phyloP scores from a whole-genome alignment of 164 flowering plant species.

The Stephania yunnanensis region DNA sequence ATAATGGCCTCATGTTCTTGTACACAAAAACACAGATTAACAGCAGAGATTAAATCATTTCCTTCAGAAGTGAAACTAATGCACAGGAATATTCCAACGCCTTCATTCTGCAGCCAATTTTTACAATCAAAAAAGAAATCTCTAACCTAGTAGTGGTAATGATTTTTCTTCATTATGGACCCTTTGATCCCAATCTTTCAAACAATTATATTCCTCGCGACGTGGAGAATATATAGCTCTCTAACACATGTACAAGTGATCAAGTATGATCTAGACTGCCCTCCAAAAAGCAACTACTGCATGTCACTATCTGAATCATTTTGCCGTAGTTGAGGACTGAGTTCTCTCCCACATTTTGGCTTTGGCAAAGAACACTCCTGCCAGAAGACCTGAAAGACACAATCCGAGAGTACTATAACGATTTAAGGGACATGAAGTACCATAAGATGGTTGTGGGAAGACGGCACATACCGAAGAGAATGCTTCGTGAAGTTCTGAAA shows the following conservation, averaged over 20 bases:
- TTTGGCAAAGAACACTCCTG: slow-evolving; percentile 85
- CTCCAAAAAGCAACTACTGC: neutral
- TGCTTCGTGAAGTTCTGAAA: slow-evolving; percentile 82
- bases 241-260: neutral
- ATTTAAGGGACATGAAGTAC: neutral
- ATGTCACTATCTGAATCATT: neutral
- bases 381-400: slow-evolving; percentile 59
- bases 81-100: too few species aligned
- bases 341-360: slow-evolving; percentile 69
- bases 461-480: slow-evolving; percentile 64
- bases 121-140: neutral
- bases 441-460: neutral
- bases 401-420: neutral
- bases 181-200: neutral
- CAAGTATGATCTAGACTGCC: neutral
- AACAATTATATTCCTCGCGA: neutral
- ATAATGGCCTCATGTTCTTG: neutral
- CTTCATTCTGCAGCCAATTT: neutral
- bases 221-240: neutral
- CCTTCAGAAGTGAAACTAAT: too few species aligned
- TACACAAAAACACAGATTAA: neutral
- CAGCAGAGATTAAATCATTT: neutral
- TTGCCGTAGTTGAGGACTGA: slow-evolving; percentile 23
- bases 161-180: neutral
- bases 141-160: neutral